These are phyloP conservation scores for Colletotrichum costaricense DNA, from an alignment of 2,329 filamentous ascomycete genomes.

Conservation along the genomic window DNA sequence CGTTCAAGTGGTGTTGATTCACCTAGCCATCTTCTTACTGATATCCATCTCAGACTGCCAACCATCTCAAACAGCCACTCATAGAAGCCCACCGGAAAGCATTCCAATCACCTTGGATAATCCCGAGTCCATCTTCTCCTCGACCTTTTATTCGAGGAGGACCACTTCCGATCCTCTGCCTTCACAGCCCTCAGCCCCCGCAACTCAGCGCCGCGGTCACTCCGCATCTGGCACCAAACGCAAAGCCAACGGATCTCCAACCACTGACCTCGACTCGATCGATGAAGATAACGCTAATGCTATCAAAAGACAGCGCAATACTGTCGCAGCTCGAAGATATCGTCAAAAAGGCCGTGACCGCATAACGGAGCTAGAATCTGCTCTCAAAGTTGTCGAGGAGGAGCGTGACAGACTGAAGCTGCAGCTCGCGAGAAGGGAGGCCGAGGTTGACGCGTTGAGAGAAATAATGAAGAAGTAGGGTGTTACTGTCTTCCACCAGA, in stretches of 20 bases:
- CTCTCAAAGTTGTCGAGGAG: conserved; percentile 60
- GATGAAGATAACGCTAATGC: not conserved
- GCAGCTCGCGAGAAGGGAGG: conserved; percentile 67
- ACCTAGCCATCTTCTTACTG: not conserved
- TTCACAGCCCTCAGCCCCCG: too few species aligned
- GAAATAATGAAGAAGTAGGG: conserved; percentile 43
- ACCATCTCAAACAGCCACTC: not conserved
- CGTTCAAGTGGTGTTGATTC: not conserved
- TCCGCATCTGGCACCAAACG: not conserved
- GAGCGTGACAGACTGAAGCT: conserved; percentile 69
- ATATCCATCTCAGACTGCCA: not conserved
- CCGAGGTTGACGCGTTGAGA: conserved; percentile 66
- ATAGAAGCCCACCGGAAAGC: too few species aligned
- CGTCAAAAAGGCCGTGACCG: conserved; percentile 73
- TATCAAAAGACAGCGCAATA: conserved; percentile 70
- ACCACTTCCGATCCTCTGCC: not conserved
- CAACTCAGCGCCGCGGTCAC: not conserved
- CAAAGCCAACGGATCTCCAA: not conserved
- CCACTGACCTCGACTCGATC: not conserved
- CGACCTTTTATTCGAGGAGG: too few species aligned
- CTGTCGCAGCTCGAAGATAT: conserved; percentile 71
- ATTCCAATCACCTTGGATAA: too few species aligned
- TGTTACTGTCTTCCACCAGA: too few species aligned
- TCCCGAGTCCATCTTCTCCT: too few species aligned
- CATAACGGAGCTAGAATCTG: conserved; percentile 65